phyloP scores from a whole-genome alignment of 106 monocot genomes.

The Dendrobium officinale region DNA sequence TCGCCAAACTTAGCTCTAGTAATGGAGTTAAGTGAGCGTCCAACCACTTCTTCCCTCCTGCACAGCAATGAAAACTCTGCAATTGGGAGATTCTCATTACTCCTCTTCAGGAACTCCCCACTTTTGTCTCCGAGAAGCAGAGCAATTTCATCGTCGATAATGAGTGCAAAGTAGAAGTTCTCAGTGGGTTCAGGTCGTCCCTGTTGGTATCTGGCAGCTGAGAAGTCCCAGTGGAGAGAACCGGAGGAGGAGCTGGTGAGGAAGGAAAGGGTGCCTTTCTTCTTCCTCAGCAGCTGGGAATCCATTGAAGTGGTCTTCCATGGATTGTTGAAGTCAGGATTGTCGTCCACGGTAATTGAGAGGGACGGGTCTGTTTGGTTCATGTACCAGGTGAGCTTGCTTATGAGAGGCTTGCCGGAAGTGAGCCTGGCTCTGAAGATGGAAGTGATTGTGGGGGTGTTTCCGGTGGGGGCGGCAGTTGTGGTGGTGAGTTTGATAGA shows the following conservation, averaged over 20 bases:
- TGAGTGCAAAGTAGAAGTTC: slow-evolving; percentile 38
- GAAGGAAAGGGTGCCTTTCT: not conserved
- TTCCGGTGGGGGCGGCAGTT: slow-evolving; percentile 15
- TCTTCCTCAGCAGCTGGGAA: not conserved
- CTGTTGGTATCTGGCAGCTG: slow-evolving; percentile 17
- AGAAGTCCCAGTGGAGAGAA: slow-evolving; percentile 45
- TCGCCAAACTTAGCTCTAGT: slow-evolving; percentile 36
- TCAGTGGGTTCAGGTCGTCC: slow-evolving; percentile 32
- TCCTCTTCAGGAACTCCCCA: slow-evolving; percentile 8
- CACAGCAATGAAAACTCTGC: slow-evolving; percentile 23
- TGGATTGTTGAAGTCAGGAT: not conserved
- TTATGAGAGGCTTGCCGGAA: slow-evolving; percentile 32
- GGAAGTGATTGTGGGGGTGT: slow-evolving; percentile 20
- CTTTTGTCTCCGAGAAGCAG: slow-evolving; percentile 34
- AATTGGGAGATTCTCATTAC: not conserved
- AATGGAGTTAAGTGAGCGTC: slow-evolving; percentile 1
- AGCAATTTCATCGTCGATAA: slow-evolving; percentile 26
- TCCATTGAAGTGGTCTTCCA: not conserved
- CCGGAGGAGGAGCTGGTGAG: too few species aligned
- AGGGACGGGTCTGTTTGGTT: slow-evolving; percentile 25
- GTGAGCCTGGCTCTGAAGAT: slow-evolving; percentile 43
- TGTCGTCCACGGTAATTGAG: slow-evolving; percentile 24
- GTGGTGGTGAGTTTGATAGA: slow-evolving; percentile 33
- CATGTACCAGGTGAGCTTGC: slow-evolving; percentile 57
- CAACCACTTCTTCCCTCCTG: slow-evolving; percentile 31